A percentile compares a stretch with the other conserved stretches of the same genome.
phyloP scores from a whole-genome alignment of 208 protist genomes.

The Trichomonas gallinae region DNA sequence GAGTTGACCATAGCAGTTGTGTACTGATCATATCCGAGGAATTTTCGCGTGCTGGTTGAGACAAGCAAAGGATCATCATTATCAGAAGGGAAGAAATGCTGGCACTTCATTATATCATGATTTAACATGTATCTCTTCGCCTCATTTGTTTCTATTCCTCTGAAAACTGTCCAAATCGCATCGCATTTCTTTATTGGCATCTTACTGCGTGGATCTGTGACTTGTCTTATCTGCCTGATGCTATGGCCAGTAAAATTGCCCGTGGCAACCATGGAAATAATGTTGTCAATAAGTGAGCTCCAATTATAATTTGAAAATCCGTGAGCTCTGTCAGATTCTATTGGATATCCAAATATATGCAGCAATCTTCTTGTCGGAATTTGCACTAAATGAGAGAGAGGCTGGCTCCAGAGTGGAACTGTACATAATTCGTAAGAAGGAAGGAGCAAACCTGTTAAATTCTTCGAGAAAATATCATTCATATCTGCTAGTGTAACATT shows the following conservation, averaged over 20 bases:
- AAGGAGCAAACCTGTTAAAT: neutral
- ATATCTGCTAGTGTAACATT: neutral
- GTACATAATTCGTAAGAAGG: neutral
- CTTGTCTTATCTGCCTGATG: neutral
- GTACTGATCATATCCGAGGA: neutral
- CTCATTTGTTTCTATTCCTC: neutral
- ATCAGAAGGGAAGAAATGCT: neutral
- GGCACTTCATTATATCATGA: neutral
- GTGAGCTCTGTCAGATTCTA: neutral
- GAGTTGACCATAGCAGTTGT: neutral
- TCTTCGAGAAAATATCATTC: neutral
- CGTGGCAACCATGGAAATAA: neutral
- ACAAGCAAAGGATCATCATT: neutral
- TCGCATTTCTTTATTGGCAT: neutral
- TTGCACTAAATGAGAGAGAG: neutral
- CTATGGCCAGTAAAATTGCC: neutral
- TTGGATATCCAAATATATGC: neutral
- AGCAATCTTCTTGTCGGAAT: neutral
- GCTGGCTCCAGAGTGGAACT: neutral
- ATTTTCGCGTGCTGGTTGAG: neutral
- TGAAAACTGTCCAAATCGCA: neutral
- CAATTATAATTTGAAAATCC: constrained; percentile 14
- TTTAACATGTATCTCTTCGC: neutral
- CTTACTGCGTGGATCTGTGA: neutral
- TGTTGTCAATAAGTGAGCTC: neutral